phyloP scores from a whole-genome alignment of 2,329 filamentous ascomycete species.

The Neofusicoccum parvum region DNA sequence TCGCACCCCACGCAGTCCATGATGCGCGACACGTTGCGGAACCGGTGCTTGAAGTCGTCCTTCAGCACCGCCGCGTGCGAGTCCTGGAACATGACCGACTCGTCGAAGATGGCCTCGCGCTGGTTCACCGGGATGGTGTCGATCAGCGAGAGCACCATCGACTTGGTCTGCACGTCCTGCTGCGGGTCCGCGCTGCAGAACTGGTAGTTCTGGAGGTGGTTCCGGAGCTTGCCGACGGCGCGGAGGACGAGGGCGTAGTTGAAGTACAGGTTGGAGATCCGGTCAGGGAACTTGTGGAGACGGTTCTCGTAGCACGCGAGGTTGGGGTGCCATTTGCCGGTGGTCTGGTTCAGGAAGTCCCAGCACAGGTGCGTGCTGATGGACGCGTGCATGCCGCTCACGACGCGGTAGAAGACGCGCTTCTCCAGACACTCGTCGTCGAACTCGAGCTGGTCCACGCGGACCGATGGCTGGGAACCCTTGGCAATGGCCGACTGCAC shows the following conservation, averaged over 20 bases:
- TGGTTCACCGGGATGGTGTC: slow-evolving; percentile 63
- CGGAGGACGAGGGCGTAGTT: slow-evolving; percentile 96
- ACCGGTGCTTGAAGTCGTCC: slow-evolving; percentile 95
- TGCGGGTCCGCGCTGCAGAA: slow-evolving; percentile 86
- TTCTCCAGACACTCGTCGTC: slow-evolving; percentile 97
- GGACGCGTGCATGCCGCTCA: slow-evolving; percentile 97
- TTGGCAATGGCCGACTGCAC: slow-evolving; percentile 58
- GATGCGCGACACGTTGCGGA: slow-evolving; percentile 91
- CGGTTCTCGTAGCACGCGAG: slow-evolving; percentile 83
- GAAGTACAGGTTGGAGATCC: slow-evolving; percentile 97
- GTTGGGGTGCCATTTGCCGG: slow-evolving; percentile 90
- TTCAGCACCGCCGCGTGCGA: slow-evolving; percentile 72
- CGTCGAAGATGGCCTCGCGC: slow-evolving; percentile 79
- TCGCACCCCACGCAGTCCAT: slow-evolving; percentile 99
- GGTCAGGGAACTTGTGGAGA: slow-evolving; percentile 83
- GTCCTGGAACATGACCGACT: slow-evolving; percentile 88
- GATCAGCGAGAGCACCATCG: slow-evolving; percentile 78
- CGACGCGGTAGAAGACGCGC: slow-evolving; percentile 93
- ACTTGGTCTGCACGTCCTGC: slow-evolving; percentile 78
- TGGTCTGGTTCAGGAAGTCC: slow-evolving; percentile 94
- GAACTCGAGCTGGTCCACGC: slow-evolving; percentile 68
- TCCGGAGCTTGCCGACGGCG: slow-evolving; percentile 85
- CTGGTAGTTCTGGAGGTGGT: slow-evolving; percentile 79
- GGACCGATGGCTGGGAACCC: slow-evolving; percentile 55
- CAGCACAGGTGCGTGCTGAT: slow-evolving; percentile 96